Evolutionary conservation across 2,329 filamentous ascomycete species (phyloP), one percentile per base, ranked within the genome.

Genomic region (Nigrospora sphaerica): DNA sequence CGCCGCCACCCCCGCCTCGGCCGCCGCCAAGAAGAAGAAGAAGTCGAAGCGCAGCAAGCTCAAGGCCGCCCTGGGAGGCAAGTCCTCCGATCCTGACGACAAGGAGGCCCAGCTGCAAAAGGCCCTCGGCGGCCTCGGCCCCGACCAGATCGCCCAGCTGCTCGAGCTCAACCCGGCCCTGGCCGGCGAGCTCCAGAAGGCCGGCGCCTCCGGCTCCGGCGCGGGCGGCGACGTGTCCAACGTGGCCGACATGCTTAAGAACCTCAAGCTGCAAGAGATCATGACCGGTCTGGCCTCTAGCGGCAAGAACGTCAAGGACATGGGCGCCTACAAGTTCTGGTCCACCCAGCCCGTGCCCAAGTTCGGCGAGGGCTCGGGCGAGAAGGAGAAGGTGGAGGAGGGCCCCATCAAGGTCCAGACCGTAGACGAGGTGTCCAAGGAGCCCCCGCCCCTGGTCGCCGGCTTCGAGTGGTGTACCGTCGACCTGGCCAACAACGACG

Each of bases 271-370:
- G 46, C 77, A 83, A 61, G 83, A 88, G 52, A 80, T 88, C 60
- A 80, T 88, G 77, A 87, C 85, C 1, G 85, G 85, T 0, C 67
- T 88, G 58, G 85, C 90, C 14, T 74, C 88, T 9, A 83, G 80
- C 51, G 87, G 86, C 46, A 95, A 93, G 75, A 95, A 95, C 60
- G 84, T 82, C 57, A 96, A 95, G 72, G 91, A 96, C 62, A 95
- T 96, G 89, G 90, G 85, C 7, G 88, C 85, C 48, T 96, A 97
- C 77, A 96, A 95, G 69, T 98, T 98, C 72, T 98, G 93, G 93
- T 84, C 89, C 66, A 98, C 93, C 40, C 93, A 98, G 67, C 93
- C 93, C 1, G 93, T 98, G 49, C 87, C 88, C 43, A 85, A 84
- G 60, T 95, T 97, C 61, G 84, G 78, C 58, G 72, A 83, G 63